Base-by-base conservation (phyloP, 495 filamentous ascomycete species). In the Penicillium manginii region DNA sequence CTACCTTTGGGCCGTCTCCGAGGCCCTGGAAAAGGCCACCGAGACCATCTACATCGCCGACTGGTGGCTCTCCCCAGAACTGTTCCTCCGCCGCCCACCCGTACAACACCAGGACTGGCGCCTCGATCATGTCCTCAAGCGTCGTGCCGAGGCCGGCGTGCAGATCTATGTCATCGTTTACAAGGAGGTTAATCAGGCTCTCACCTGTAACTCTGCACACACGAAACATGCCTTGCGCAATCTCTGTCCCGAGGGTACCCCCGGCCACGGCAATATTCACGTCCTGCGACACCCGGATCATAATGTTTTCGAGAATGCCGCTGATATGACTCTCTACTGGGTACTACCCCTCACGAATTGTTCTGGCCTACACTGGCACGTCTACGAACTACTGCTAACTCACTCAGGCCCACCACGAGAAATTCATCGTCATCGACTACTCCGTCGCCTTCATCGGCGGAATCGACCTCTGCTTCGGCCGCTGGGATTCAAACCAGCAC, bases 271-370 rank as follows among this genome's bases (percentile, higher is more conserved):
- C 12, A 98, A 98, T 65, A 97, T 98, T 70, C 81, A 74, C 8
- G 82, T 96, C 33, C 88, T 98, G 86, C 85, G 93, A 22, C 93
- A 98, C 73, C 93, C 93, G 2, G 93, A 98, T 70, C 93, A 98
- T 72, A 96, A 96, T 62, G 82, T 96, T 33, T 84, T 98, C 40
- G 92, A 96, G 64, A 97, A 98, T 69, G 90, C 86, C 1, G 91
- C 90, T 9, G 93, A 98, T 59, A 96, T 96, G 92, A 97, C 92
- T 0, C 90, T 97, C 66, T 97, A 97, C 74, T 98, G 93, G 93
- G 81, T 83, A 65, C 18, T 37, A 1, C 4, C 35, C 11, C 4
- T 10, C 15, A 33, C 31, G 11, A 33, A 33, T 11, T 17, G 11
- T 23, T 17, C 37, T 18, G 7, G 43, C 31, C 29, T 6, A 50